Evolutionary conservation across 169 alveolate genomes (phyloP).

Genomic region (Theileria orientalis): DNA sequence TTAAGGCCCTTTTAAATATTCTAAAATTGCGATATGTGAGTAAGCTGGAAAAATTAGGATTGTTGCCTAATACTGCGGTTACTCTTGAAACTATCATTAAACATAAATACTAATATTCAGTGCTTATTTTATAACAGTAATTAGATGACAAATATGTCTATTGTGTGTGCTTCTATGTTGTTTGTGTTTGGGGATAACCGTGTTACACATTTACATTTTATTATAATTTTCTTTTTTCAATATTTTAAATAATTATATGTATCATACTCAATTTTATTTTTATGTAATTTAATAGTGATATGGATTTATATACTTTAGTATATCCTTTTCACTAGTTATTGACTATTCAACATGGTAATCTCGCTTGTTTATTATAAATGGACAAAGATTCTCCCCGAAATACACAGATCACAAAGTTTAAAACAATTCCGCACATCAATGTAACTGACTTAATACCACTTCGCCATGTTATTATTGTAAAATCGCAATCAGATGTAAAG

Average conservation of each 20-base stretch:
- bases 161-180: not conserved
- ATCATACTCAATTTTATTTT: too few relatives aligned
- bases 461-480: not conserved
- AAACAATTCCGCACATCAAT: conserved; percentile 7
- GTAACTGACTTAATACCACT: not conserved
- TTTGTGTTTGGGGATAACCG: not conserved
- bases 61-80: not conserved
- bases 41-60: not conserved
- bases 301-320: not conserved
- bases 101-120: not conserved
- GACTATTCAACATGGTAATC: not conserved
- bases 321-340: not conserved
- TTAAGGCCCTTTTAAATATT: not conserved
- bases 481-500: not conserved
- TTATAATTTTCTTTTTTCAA: too few relatives aligned
- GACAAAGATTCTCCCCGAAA: conserved; percentile 9
- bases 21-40: not conserved
- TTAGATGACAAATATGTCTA: not conserved
- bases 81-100: not conserved
- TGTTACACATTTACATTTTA: not conserved
- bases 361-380: not conserved
- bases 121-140: too few relatives aligned
- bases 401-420: conserved; percentile 1
- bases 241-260: too few relatives aligned
- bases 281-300: not conserved